Base-by-base conservation (phyloP, 2,329 filamentous ascomycete species). In the Penicillium verrucosum region DNA sequence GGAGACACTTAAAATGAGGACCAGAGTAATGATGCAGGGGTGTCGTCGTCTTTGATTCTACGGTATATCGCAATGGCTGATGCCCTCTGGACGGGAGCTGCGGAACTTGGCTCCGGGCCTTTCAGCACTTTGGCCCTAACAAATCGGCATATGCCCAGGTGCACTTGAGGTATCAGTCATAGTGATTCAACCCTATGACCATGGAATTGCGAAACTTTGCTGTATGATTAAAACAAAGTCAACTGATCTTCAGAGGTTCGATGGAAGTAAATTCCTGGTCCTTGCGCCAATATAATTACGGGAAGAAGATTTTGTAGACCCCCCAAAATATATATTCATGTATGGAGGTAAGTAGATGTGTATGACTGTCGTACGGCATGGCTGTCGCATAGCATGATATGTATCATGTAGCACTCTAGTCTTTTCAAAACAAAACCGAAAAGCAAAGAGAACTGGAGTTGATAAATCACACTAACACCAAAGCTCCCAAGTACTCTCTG, bases 11-110 rank as follows among this genome's bases (percentile, higher is more conserved):
- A 14, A 48, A 29, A 25, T n/a, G n/a, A 23, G 29, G 12, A 14
- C 21, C 23, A 23, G 25, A 40, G 25, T 23, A 48, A 64, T 66
- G 64, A 65, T 65, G 62, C 49, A 65, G 43, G 27, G 42, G 46
- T 66, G 60, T 65, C 65, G 62, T 65, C 65, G 60, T 64, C 48
- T 45, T 54, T 12, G 14, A 14, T 25, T 25, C 8, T 18, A 48
- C 36, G n/a, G 8, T 16, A 57, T 30, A 36, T 29, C 16, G 23
- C 21, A 50, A 36, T 21, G 27, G 11, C 29, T n/a, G 16, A 36
- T 34, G 38, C 16, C 1, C 5, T 12, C 6, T n/a, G 21, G 16
- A 45, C 23, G 29, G n/a, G 23, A 51, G 34, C 8, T 36, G 29
- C 62, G 64, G 64, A 62, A 65, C 38, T 54, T 10, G 44, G 23